phyloP scores from a whole-genome alignment of 164 flowering plant genomes.

The Chimonanthus salicifolius region DNA sequence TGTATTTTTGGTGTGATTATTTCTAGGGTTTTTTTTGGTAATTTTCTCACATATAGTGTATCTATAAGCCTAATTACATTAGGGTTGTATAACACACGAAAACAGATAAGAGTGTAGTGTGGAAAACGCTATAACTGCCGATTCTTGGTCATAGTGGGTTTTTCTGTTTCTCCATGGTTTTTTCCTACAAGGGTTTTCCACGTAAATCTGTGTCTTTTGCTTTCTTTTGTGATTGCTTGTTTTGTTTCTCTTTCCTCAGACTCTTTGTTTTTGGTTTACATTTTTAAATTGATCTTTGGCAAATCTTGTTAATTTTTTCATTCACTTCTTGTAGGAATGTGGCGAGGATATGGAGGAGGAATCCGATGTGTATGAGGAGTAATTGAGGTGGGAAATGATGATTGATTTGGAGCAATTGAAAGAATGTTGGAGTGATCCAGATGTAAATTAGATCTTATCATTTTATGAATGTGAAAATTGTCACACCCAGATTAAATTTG shows the following conservation, averaged over 20 bases:
- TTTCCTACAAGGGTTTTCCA: too few relatives aligned
- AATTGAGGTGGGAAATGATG: neutral
- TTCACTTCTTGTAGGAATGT: constrained; percentile 53
- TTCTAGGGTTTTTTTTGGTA: too few relatives aligned
- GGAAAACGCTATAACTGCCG: too few relatives aligned
- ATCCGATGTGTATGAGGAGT: constrained; percentile 3
- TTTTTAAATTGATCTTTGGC: neutral
- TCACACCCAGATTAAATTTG: neutral
- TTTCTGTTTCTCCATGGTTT: too few relatives aligned
- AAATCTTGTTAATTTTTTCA: neutral
- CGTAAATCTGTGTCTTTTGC: too few relatives aligned
- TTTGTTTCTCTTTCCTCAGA: neutral
- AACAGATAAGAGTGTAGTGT: too few relatives aligned
- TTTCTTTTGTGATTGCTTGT: too few relatives aligned
- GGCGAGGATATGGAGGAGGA: constrained; percentile 34
- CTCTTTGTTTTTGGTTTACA: too few relatives aligned
- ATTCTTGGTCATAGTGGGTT: too few relatives aligned
- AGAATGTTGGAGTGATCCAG: neutral
- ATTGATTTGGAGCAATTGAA: neutral
- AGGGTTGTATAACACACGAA: too few relatives aligned
- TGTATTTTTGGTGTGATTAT: neutral
- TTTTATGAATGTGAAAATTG: neutral
- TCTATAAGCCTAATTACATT: too few relatives aligned
- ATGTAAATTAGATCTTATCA: neutral
- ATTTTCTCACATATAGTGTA: too few relatives aligned